Percentiles rank a stretch among this genome's conserved stretches.
Evolutionary conservation across 2,329 filamentous ascomycete species (phyloP).

Genomic region (Raffaelea arxii): DNA sequence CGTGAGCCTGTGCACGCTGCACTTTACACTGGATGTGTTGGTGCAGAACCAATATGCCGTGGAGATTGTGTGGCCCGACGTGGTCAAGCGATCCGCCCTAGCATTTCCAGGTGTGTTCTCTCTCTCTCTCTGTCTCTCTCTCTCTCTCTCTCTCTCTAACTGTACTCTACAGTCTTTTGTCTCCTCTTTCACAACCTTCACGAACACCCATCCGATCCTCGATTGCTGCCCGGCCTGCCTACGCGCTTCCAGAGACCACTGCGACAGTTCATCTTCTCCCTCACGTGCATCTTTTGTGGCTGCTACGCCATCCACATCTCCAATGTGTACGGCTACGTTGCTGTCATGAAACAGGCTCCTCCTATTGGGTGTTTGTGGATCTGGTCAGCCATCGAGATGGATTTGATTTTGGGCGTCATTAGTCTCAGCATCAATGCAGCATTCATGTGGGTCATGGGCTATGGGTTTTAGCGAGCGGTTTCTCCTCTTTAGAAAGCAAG

Average conservation of each 20-base stretch:
- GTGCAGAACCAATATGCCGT: slow-evolving; percentile 72
- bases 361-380: slow-evolving; percentile 84
- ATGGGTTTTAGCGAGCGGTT: slow-evolving; percentile 22
- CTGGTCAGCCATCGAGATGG: slow-evolving; percentile 83
- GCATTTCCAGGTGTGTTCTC: slow-evolving; percentile 27
- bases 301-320: slow-evolving; percentile 75
- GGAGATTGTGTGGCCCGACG: slow-evolving; percentile 48
- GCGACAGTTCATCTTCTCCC: slow-evolving; percentile 55
- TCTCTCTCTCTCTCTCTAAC: slow-evolving; percentile 31
- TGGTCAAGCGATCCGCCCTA: slow-evolving; percentile 41
- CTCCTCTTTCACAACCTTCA: slow-evolving; percentile 49
- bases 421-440: slow-evolving; percentile 36
- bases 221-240: slow-evolving; percentile 40
- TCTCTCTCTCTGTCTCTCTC: slow-evolving; percentile 31
- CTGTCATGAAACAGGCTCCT: slow-evolving; percentile 87
- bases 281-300: slow-evolving; percentile 50
- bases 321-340: slow-evolving; percentile 72
- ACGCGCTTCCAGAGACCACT: slow-evolving; percentile 33
- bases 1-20: slow-evolving; percentile 57
- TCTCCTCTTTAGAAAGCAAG: no score
- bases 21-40: slow-evolving; percentile 70
- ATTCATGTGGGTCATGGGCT: slow-evolving; percentile 41
- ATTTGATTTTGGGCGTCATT: slow-evolving; percentile 53
- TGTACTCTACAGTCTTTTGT: slow-evolving; percentile 36
- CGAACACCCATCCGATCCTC: slow-evolving; percentile 37